Evolutionary conservation across 1,139 yeast genomes (phyloP).

Genomic region (Tardiomyces blankii): DNA sequence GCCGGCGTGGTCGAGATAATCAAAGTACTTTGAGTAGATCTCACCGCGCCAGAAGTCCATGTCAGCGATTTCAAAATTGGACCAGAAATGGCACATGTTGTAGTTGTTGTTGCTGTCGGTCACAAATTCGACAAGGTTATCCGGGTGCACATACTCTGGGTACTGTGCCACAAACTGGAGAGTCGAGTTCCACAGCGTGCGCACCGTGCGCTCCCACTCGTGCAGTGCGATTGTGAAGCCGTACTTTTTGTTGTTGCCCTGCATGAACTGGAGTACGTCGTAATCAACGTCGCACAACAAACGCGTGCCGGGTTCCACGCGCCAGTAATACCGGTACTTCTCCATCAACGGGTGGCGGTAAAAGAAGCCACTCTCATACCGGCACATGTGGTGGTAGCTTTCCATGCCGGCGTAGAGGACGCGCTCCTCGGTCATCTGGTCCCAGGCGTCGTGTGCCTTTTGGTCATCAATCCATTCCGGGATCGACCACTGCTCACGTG

Average conservation of each 20-base stretch:
- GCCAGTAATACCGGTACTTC: conserved; percentile 58
- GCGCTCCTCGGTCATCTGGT: conserved; percentile 33
- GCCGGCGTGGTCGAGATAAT: conserved; percentile 54
- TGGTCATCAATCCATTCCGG: conserved; percentile 44
- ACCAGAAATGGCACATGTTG: conserved; percentile 82
- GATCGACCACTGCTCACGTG: conserved; percentile 47
- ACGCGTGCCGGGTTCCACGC: conserved; percentile 66
- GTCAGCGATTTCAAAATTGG: conserved; percentile 71
- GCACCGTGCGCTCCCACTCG: conserved; percentile 63
- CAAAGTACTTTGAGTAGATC: conserved; percentile 53
- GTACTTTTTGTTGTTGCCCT: conserved; percentile 38
- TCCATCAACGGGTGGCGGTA: conserved; percentile 50
- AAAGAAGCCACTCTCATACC: conserved; percentile 57
- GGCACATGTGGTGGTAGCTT: conserved; percentile 75
- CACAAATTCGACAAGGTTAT: conserved; percentile 61
- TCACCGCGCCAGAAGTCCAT: conserved; percentile 67
- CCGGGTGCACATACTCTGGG: conserved; percentile 50
- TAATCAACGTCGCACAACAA: conserved; percentile 60
- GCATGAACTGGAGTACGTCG: conserved; percentile 69
- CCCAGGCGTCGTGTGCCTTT: conserved; percentile 29
- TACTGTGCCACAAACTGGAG: conserved; percentile 48
- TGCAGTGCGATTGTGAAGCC: conserved; percentile 51
- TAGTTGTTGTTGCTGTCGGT: conserved; percentile 48
- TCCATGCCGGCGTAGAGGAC: conserved; percentile 51
- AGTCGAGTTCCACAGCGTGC: conserved; percentile 68